Evolutionary conservation across 208 protist genomes (phyloP), one percentile per base, ranked within the genome.

Genomic region (Crithidia thermophila): DNA sequence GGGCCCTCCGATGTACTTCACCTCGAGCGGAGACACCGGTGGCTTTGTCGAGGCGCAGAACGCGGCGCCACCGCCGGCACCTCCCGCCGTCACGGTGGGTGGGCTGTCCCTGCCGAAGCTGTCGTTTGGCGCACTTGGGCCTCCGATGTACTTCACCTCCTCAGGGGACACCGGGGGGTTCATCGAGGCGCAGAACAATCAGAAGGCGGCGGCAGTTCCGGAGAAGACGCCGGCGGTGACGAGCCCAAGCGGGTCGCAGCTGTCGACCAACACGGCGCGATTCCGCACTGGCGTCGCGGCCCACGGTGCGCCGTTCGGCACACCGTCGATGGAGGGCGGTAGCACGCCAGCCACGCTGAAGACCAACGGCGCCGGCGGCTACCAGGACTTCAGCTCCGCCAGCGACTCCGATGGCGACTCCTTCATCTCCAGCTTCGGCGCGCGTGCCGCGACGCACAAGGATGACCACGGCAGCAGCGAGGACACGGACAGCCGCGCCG

Each of bases 21-120:
- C 77, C 13, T 86, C 80, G n/a, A 83, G 51, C n/a, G 85, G 83
- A 4, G 88, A 90, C 65, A 89, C 80, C 1, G 77, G 77, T 42
- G 72, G 59, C 42, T 76, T 75, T 27, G 34, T 73, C n/a, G 76
- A 82, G 47, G 55, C 57, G 30, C 65, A 69, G 64, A 53, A 50
- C 18, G 42, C 40, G 16, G 40, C 40, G 8, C 40, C 40, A 18
- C 40, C 40, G 18, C 16, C 40, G 18, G 16, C 40, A n/a, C 8
- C 40, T 18, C 13, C 1, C 16, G 20, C 40, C 16, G 13, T 16
- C 9, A 40, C 36, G 6, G 40, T 46, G 9, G 40, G 40, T 46
- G 40, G 40, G 6, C 40, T 46, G 40, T 9, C 40, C 16, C 18
- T 46, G 40, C 40, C 40, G 40, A 46, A 46, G 40, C 40, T 46